phyloP scores from a whole-genome alignment of 306 rosid species.

The Quercus glauca region DNA sequence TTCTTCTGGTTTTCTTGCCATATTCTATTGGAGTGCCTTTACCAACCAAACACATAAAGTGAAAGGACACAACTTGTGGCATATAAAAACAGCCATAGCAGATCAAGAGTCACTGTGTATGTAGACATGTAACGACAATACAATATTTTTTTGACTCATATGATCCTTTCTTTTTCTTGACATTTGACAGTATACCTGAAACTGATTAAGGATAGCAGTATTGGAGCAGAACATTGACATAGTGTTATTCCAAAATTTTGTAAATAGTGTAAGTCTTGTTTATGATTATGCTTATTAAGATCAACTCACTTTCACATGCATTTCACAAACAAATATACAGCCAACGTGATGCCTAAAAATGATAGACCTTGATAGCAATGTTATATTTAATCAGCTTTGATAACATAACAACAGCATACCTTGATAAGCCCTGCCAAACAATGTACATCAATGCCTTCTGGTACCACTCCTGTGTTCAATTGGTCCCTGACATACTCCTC shows the following conservation, averaged over 20 bases:
- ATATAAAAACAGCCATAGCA: background rate
- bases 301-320: background rate
- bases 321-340: background rate
- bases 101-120: background rate
- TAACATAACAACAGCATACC: conserved; percentile 34
- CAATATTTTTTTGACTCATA: background rate
- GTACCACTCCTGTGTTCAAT: conserved; percentile 73
- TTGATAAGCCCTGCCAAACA: conserved; percentile 90
- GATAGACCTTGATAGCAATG: background rate
- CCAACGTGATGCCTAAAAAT: background rate
- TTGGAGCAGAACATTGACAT: background rate
- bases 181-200: background rate
- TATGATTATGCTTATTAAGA: background rate
- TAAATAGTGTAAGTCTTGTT: background rate
- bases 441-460: conserved; percentile 78
- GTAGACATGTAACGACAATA: background rate
- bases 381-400: background rate
- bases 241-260: background rate
- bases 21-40: background rate
- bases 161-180: background rate
- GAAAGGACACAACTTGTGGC: background rate
- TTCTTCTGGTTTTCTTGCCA: background rate
- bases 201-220: background rate
- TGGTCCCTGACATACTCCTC: conserved; percentile 81
- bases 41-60: background rate